Percentiles rank a stretch among this genome's conserved stretches.
Evolutionary conservation across 1,284 basidiomycete genomes (phyloP).

Genomic region (Grifola frondosa): DNA sequence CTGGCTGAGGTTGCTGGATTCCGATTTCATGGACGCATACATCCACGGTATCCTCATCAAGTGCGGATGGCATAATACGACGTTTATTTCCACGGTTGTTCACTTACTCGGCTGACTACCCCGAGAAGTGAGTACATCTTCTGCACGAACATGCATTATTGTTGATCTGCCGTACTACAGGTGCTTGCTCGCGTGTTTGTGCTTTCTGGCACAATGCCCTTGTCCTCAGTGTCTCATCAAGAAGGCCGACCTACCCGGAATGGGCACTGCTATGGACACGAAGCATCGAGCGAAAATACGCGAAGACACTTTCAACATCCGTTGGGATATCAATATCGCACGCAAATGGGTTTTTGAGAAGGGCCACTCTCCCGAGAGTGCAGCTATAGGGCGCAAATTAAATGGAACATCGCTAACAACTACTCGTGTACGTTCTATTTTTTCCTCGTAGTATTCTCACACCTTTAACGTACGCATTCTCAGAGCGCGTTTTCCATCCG

Average conservation of each 20-base stretch:
- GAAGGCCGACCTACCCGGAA: conserved; percentile 1
- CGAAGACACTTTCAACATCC: conserved; percentile 2
- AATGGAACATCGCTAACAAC: conserved; percentile 2
- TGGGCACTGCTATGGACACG: conserved; percentile 6
- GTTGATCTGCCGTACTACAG: conserved; percentile 1
- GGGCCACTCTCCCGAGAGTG: conserved; percentile 3
- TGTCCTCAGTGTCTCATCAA: conserved; percentile 13
- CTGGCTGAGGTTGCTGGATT: conserved; percentile 24
- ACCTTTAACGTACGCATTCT: conserved; percentile 20
- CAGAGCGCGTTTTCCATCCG: conserved; percentile 29
- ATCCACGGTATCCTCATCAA: conserved; percentile 28
- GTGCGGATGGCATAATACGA: conserved; percentile 17
- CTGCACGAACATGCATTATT: neutral
- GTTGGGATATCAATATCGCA: conserved; percentile 1
- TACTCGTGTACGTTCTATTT: neutral
- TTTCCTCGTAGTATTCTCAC: neutral
- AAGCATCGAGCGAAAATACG: conserved; percentile 3
- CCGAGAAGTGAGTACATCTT: conserved; percentile 18
- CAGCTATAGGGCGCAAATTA: neutral
- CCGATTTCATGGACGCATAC: conserved; percentile 25
- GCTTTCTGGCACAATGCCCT: conserved; percentile 11
- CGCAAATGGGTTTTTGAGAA: conserved; percentile 16
- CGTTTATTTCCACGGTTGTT: conserved; percentile 20
- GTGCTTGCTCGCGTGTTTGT: conserved; percentile 11
- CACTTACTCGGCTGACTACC: conserved; percentile 33